These are phyloP conservation scores for Wickerhamiella spandovensis DNA, from an alignment of 805 yeast genomes.

Conservation along the genomic window DNA sequence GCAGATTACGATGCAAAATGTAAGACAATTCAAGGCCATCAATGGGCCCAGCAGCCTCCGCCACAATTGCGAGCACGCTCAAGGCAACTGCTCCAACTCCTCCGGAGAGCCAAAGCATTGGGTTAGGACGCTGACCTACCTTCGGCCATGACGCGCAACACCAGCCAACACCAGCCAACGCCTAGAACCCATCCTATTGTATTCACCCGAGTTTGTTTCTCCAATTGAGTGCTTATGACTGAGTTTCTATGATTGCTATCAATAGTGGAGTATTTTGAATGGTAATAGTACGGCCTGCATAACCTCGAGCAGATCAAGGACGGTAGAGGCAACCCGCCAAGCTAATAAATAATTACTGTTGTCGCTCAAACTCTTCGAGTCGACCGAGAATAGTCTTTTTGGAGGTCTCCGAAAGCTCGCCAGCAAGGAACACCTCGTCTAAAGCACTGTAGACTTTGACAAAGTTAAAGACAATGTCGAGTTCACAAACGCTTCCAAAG, in stretches of 20 bases:
- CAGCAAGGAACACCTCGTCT: constrained; percentile 81
- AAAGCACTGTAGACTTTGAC: constrained; percentile 67
- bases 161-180: too few relatives aligned
- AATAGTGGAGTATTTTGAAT: too few relatives aligned
- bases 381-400: constrained; percentile 54
- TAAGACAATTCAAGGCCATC: neutral
- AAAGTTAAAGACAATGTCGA: constrained; percentile 86
- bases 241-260: too few relatives aligned
- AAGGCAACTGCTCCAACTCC: neutral
- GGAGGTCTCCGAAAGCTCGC: constrained; percentile 80
- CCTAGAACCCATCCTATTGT: too few relatives aligned
- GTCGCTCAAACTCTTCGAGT: constrained; percentile 46
- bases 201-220: too few relatives aligned
- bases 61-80: neutral
- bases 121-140: neutral
- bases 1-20: neutral
- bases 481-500: constrained; percentile 84
- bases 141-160: too few relatives aligned
- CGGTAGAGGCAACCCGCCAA: neutral
- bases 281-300: too few relatives aligned
- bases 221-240: too few relatives aligned
- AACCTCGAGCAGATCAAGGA: neutral
- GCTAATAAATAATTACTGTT: constrained; percentile 16
- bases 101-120: neutral
- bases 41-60: neutral